A percentile compares a stretch with the other conserved stretches of the same genome.
phyloP scores from a whole-genome alignment of 2,329 filamentous ascomycete genomes.

The Alternaria tenuissima region DNA sequence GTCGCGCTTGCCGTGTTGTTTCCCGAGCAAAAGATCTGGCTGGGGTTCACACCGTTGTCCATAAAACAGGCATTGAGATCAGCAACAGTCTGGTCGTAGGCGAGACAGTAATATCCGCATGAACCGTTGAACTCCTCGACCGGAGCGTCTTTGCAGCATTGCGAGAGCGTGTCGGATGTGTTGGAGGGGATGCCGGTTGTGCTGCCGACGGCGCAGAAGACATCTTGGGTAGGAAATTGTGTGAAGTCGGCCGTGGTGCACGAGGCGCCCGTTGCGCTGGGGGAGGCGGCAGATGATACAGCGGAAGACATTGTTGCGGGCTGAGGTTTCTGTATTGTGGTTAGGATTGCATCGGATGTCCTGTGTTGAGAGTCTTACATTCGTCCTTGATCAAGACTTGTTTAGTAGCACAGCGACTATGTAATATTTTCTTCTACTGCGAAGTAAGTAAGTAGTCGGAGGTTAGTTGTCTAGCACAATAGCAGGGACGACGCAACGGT shows the following conservation, averaged over 20 bases:
- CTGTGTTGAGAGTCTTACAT: background rate
- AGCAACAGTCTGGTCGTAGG: slow-evolving; percentile 34
- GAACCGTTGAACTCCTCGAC: slow-evolving; percentile 40
- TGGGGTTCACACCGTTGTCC: slow-evolving; percentile 33
- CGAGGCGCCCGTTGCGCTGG: slow-evolving; percentile 24
- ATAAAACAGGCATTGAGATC: slow-evolving; percentile 42
- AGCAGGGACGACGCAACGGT: background rate
- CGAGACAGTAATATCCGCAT: slow-evolving; percentile 44
- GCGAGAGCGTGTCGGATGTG: slow-evolving; percentile 32
- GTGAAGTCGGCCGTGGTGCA: slow-evolving; percentile 38
- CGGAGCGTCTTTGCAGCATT: slow-evolving; percentile 45
- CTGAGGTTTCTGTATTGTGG: background rate
- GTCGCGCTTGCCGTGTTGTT: slow-evolving; percentile 41
- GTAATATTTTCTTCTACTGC: background rate
- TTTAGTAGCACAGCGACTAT: background rate
- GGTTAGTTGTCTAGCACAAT: slow-evolving; percentile 1
- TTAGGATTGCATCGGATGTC: background rate
- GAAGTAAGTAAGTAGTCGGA: background rate
- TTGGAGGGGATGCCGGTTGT: slow-evolving; percentile 33
- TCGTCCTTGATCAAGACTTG: background rate
- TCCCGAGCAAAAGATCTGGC: slow-evolving; percentile 36
- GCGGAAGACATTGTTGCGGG: slow-evolving; percentile 26
- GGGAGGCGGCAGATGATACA: slow-evolving; percentile 26
- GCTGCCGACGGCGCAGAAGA: slow-evolving; percentile 41
- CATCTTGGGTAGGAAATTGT: slow-evolving; percentile 38